These are phyloP conservation scores for Azolla pinnata DNA, from an alignment of 75 land plant species.

Conservation along the genomic window DNA sequence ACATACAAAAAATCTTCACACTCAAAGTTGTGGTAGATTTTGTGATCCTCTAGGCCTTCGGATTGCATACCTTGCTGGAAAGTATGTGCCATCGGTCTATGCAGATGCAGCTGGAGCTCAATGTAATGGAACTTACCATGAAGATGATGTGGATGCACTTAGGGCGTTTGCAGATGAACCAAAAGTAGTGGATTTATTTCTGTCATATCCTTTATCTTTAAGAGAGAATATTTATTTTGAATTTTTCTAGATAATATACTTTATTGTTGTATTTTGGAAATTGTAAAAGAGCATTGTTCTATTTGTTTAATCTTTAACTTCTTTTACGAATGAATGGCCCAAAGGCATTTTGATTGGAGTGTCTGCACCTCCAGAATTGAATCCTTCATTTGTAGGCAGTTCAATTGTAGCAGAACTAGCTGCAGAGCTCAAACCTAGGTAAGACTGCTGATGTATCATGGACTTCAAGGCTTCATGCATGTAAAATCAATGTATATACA, in stretches of 20 bases:
- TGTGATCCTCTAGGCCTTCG: slow-evolving; percentile 82
- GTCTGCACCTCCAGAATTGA: slow-evolving; percentile 37
- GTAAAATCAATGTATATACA: no score
- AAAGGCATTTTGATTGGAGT: slow-evolving; percentile 49
- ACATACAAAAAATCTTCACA: no score
- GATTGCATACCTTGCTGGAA: slow-evolving; percentile 76
- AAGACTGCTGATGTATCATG: no score
- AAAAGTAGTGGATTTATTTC: slow-evolving; percentile 63
- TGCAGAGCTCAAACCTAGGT: slow-evolving; percentile 89
- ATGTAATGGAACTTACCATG: slow-evolving; percentile 50
- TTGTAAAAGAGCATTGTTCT: background rate
- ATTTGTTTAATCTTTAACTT: slow-evolving; percentile 39
- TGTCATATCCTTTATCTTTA: slow-evolving; percentile 76
- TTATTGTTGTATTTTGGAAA: no score
- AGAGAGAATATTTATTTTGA: background rate
- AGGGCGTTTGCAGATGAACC: slow-evolving; percentile 85
- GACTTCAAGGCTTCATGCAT: no score
- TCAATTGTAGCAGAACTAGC: slow-evolving; percentile 59
- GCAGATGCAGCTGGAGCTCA: slow-evolving; percentile 26
- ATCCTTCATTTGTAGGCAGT: slow-evolving; percentile 34
- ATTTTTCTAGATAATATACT: background rate
- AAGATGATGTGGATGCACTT: slow-evolving; percentile 90
- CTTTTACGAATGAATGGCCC: slow-evolving; percentile 94
- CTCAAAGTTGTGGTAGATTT: no score
- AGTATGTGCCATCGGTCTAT: slow-evolving; percentile 19